Conservation (phyloP, 2,329 filamentous ascomycete species). For the Hypoxylon sp. region DNA sequence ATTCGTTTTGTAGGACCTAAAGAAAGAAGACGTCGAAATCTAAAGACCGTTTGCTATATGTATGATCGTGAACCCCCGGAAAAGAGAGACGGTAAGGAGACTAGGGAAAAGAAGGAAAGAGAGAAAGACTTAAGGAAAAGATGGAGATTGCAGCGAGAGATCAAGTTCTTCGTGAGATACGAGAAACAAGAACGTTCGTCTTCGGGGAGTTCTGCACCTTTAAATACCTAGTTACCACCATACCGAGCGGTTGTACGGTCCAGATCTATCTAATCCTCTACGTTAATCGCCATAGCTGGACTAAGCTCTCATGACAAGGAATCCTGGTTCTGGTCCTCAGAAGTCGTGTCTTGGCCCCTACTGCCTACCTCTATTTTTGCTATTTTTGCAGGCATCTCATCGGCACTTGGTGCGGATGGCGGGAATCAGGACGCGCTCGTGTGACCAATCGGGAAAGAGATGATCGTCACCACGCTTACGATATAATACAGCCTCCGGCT, state of each 20-base stretch:
- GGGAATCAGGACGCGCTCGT: conserved; percentile 52
- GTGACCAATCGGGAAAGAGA: conserved; percentile 46
- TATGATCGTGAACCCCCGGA: conserved; percentile 39
- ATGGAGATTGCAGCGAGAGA: conserved; percentile 41
- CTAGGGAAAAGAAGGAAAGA: conserved; percentile 47
- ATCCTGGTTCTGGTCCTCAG: conserved; percentile 10
- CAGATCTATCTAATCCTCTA: conserved; percentile 22
- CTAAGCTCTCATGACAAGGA: conserved; percentile 15
- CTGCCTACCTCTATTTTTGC: conserved; percentile 31
- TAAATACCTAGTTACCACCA: conserved; percentile 46
- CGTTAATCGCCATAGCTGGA: conserved; percentile 9
- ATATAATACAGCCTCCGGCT: conserved; percentile 4
- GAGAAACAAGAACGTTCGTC: conserved; percentile 32
- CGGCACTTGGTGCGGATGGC: conserved; percentile 48
- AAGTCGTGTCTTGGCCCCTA: conserved; percentile 17
- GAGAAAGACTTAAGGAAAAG: conserved; percentile 53
- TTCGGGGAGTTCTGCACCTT: conserved; percentile 40
- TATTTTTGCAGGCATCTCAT: conserved; percentile 42
- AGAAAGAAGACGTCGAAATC: conserved; percentile 46
- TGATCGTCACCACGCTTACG: conserved; percentile 40
- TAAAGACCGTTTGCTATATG: conserved; percentile 44
- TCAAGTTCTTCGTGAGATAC: conserved; percentile 44
- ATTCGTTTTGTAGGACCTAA: conserved; percentile 44
- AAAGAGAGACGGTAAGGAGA: conserved; percentile 50
- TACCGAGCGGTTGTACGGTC: conserved; percentile 14